These are phyloP conservation scores for Colletotrichum chlorophyti DNA, from an alignment of 2,329 filamentous ascomycete genomes.

Conservation along the genomic window DNA sequence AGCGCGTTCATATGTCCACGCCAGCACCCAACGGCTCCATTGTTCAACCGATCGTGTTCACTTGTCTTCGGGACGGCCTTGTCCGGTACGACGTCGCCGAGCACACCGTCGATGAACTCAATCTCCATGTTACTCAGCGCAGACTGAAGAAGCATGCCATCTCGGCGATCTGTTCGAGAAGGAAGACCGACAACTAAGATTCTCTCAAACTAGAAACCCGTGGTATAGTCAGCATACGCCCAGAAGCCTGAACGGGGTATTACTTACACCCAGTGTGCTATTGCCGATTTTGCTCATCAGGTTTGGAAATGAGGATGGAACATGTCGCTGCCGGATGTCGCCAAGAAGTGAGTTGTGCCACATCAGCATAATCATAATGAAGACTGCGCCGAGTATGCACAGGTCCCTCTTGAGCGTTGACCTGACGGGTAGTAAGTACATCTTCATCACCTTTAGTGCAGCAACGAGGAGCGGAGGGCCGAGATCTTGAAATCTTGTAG, in stretches of 20 bases:
- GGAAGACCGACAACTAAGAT: slow-evolving; percentile 61
- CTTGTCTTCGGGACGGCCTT: slow-evolving; percentile 42
- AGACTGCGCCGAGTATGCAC: neutral
- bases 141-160: slow-evolving; percentile 55
- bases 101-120: slow-evolving; percentile 54
- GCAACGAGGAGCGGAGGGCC: too few relatives aligned
- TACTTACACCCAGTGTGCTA: slow-evolving; percentile 20
- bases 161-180: slow-evolving; percentile 55
- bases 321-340: neutral
- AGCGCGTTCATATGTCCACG: slow-evolving; percentile 47
- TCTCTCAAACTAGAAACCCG: slow-evolving; percentile 52
- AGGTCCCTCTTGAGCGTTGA: slow-evolving; percentile 8
- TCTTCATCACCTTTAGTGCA: too few relatives aligned
- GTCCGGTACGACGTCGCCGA: slow-evolving; percentile 44
- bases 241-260: too few relatives aligned
- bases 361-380: neutral
- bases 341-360: slow-evolving; percentile 11
- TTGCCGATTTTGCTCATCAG: slow-evolving; percentile 14
- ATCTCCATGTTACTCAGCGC: slow-evolving; percentile 51
- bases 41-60: slow-evolving; percentile 38
- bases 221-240: neutral
- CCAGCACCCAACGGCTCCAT: slow-evolving; percentile 42
- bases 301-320: neutral
- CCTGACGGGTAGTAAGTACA: slow-evolving; percentile 9
- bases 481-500: too few relatives aligned